Evolutionary conservation across 176 grass and related monocot species (phyloP), one percentile per base, ranked within the genome.

Genomic region (Areca catechu): DNA sequence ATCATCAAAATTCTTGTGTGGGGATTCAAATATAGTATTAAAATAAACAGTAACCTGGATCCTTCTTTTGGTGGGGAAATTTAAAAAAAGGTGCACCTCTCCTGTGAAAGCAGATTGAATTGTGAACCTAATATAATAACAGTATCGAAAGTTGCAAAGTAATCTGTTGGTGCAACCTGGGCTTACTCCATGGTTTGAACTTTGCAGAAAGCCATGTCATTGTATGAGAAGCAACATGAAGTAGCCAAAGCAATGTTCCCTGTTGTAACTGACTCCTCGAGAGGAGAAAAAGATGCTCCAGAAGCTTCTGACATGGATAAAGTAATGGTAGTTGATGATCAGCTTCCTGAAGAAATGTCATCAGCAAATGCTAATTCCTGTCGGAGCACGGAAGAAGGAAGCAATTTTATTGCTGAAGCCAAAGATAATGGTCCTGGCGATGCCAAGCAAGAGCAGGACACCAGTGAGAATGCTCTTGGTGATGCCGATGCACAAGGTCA

Each of bases 121-220:
- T 43, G 34, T 43, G 34, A 43, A 43, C 34, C 9, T 43, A 43
- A 12, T 34, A 9, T 34, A 1, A 34, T 43, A 12, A 43, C 34
- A 43, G 7, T 43, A 43, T 43, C 34, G 14, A 43, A 43, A 43
- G 27, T 43, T 43, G 9, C 34, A 43, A 43, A 43, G 7, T 14
- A 43, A 12, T 43, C 34, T 43, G 34, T 43, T 43, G 3, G 34
- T 14, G 34, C 10, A 7, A 29, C 27, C 0, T 34, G 34, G 2
- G 34, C 9, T 12, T 43, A 12, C 7, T 22, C 16, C 34, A 21
- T 50, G 57, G 3, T 47, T 71, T 65, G 57, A 78, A 16, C 56
- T 71, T 1, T 70, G 16, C 76, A 78, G 76, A 71, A 52, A 20
- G 76, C 76, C 53, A 53, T 78, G 76, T 27, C 48, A 4, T 24